phyloP scores from a whole-genome alignment of 2,329 filamentous ascomycete species.

The Beauveria australis region DNA sequence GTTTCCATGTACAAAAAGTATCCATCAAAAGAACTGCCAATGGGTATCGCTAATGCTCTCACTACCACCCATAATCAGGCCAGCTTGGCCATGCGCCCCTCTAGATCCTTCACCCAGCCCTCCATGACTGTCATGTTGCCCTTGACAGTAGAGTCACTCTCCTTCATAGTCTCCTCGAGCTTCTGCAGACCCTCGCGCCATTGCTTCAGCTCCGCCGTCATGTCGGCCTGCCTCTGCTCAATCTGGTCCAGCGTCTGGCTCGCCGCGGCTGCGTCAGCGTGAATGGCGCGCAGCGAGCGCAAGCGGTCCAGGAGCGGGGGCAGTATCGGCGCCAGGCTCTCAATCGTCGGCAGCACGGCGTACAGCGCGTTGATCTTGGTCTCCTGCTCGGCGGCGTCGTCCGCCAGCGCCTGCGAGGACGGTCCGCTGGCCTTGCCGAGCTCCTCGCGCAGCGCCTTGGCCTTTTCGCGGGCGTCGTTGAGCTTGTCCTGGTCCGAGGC shows the following conservation, averaged over 20 bases:
- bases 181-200: constrained; percentile 77
- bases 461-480: constrained; percentile 55
- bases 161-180: constrained; percentile 66
- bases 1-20: not conserved
- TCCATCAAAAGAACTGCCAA: constrained; percentile 1
- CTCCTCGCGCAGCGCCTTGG: constrained; percentile 53
- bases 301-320: constrained; percentile 80
- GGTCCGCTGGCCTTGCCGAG: constrained; percentile 33
- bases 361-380: constrained; percentile 90
- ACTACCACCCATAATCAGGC: constrained; percentile 17
- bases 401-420: constrained; percentile 28
- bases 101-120: constrained; percentile 80
- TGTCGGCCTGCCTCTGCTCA: constrained; percentile 72
- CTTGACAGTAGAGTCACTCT: constrained; percentile 61
- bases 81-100: constrained; percentile 62
- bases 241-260: constrained; percentile 68
- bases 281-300: constrained; percentile 73
- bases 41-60: constrained; percentile 8
- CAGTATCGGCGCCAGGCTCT: constrained; percentile 74
- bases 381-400: constrained; percentile 58
- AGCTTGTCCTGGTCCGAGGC: constrained; percentile 65
- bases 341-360: constrained; percentile 79
- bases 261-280: constrained; percentile 78
- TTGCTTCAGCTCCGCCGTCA: constrained; percentile 73
- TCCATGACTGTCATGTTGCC: constrained; percentile 80